These are phyloP conservation scores for Coffea humblotiana DNA, from an alignment of 305 asterid species.

Conservation along the genomic window DNA sequence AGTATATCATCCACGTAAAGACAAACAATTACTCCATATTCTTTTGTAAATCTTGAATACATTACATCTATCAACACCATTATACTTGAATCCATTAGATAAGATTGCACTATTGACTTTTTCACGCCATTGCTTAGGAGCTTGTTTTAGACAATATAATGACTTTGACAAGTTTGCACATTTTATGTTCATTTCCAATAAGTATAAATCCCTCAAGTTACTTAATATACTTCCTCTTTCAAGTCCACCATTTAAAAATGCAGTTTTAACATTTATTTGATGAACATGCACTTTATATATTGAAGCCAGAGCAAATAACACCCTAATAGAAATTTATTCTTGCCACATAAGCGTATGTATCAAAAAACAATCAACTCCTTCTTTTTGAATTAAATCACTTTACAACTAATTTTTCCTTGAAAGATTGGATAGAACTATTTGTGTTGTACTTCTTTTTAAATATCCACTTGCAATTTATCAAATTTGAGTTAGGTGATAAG, in stretches of 20 bases:
- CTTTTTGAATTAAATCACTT: too few species aligned
- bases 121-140: neutral
- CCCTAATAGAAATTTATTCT: neutral
- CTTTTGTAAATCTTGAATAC: neutral
- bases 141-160: too few species aligned
- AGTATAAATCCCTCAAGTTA: neutral
- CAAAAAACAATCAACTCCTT: too few species aligned
- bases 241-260: too few species aligned
- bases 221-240: neutral
- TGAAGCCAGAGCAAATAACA: too few species aligned
- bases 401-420: neutral
- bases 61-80: neutral
- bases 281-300: too few species aligned
- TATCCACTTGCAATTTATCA: too few species aligned
- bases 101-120: neutral
- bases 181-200: neutral
- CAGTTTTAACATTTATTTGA: too few species aligned
- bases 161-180: neutral
- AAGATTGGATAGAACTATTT: too few species aligned
- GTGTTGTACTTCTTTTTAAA: too few species aligned
- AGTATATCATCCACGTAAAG: neutral
- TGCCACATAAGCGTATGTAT: neutral
- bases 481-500: neutral
- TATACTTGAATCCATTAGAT: neutral
- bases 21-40: neutral